These are phyloP conservation scores for Caloboletus firmus DNA, from an alignment of 1,284 basidiomycete species.

Conservation along the genomic window DNA sequence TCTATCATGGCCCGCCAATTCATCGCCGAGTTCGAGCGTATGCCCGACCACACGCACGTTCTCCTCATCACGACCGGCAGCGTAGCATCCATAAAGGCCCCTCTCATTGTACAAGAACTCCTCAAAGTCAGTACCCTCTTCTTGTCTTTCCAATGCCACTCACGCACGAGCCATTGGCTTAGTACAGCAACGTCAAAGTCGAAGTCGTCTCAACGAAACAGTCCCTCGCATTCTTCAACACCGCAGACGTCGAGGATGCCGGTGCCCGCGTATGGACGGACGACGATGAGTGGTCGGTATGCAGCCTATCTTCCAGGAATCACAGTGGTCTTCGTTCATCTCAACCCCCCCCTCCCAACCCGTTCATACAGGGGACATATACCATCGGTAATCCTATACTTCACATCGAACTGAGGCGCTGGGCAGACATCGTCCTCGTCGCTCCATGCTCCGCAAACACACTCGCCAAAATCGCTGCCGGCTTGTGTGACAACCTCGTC, in stretches of 20 bases:
- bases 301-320: background rate
- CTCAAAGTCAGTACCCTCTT: constrained; percentile 55
- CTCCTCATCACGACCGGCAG: constrained; percentile 89
- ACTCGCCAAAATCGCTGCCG: constrained; percentile 87
- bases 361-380: constrained; percentile 46
- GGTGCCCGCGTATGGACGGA: constrained; percentile 84
- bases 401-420: constrained; percentile 94
- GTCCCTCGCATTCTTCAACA: constrained; percentile 78
- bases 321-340: background rate
- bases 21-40: constrained; percentile 45
- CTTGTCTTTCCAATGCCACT: background rate
- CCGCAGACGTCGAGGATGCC: constrained; percentile 49
- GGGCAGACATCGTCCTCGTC: constrained; percentile 94
- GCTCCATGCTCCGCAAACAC: constrained; percentile 97
- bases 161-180: background rate
- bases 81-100: constrained; percentile 92
- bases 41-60: constrained; percentile 59
- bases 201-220: constrained; percentile 83
- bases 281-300: constrained; percentile 84
- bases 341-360: background rate
- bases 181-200: constrained; percentile 76
- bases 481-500: constrained; percentile 87
- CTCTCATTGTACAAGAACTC: constrained; percentile 81
- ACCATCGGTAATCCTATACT: constrained; percentile 89
- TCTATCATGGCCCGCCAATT: constrained; percentile 35